A percentile compares a stretch with the other conserved stretches of the same genome.
Evolutionary conservation across 2,329 filamentous ascomycete species (phyloP).

Genomic region (Aspergillus sp.): DNA sequence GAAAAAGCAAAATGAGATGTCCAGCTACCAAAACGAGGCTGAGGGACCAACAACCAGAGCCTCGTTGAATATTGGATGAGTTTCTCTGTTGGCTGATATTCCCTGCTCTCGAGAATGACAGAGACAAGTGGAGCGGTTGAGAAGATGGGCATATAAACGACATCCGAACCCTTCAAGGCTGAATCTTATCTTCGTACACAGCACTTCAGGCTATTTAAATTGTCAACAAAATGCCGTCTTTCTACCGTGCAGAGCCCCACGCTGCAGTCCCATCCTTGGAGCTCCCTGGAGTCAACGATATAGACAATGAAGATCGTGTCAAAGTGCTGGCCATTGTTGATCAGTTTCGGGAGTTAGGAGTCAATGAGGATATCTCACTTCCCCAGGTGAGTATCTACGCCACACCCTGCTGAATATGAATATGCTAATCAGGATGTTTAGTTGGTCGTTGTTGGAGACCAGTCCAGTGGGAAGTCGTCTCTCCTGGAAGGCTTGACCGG

Average conservation of each 20-base stretch:
- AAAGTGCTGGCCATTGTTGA: constrained; percentile 16
- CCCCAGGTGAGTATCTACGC: constrained; percentile 19
- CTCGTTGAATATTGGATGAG: no score
- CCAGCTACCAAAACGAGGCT: no score
- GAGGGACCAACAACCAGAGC: no score
- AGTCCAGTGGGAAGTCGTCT: constrained; percentile 27
- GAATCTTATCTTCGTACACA: no score
- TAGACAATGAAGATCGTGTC: constrained; percentile 14
- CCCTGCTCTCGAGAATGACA: no score
- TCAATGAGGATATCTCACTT: constrained; percentile 22
- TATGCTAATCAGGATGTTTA: constrained; percentile 3
- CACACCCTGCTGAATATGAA: not conserved
- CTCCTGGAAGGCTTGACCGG: constrained; percentile 24
- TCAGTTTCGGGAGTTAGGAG: constrained; percentile 18
- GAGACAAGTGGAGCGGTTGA: no score
- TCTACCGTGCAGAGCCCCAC: not conserved
- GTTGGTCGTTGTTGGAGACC: constrained; percentile 28
- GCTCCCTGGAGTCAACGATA: constrained; percentile 13
- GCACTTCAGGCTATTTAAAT: not conserved
- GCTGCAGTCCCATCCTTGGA: not conserved
- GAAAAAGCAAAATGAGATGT: no score
- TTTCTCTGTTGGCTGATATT: no score
- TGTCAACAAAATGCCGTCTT: not conserved
- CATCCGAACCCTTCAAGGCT: no score
- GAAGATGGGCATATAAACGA: no score